Evolutionary conservation across 2,329 filamentous ascomycete genomes (phyloP).

Genomic region (Cladosporium sp.): DNA sequence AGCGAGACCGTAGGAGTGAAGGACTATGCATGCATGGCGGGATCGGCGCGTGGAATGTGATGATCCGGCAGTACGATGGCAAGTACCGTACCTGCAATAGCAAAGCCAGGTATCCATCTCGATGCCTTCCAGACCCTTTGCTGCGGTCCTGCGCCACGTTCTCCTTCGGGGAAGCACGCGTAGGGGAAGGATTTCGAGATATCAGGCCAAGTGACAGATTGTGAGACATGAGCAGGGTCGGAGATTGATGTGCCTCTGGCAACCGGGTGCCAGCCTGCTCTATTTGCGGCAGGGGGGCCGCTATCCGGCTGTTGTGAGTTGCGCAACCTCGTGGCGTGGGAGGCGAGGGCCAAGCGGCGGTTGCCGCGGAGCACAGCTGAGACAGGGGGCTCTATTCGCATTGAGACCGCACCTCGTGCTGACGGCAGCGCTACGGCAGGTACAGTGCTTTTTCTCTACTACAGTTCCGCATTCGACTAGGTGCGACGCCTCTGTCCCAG

Average conservation of each 20-base stretch:
- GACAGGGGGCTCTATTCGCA: constrained; percentile 6
- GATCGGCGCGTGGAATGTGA: background rate
- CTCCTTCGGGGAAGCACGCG: too few relatives aligned
- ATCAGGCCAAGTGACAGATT: background rate
- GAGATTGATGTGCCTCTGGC: background rate
- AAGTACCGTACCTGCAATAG: constrained; percentile 9
- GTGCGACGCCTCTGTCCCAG: background rate
- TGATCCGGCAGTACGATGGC: constrained; percentile 1
- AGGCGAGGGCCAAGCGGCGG: constrained; percentile 1
- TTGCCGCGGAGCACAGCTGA: constrained; percentile 1
- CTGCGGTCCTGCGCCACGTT: too few relatives aligned
- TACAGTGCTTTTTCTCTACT: too few relatives aligned
- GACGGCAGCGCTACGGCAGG: background rate
- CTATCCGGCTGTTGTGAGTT: constrained; percentile 3
- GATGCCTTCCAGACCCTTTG: background rate
- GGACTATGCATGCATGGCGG: background rate
- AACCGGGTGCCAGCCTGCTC: constrained; percentile 11
- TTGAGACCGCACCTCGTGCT: background rate
- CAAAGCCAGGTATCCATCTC: constrained; percentile 4
- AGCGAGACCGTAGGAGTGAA: background rate
- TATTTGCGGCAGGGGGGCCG: constrained; percentile 4
- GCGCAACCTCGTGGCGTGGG: constrained; percentile 10
- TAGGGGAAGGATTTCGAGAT: too few relatives aligned
- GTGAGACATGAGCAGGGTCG: background rate
- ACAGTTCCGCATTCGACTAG: background rate